Base-by-base conservation (phyloP, 768 basidiomycete genomes). In the Mycena alexandri region DNA sequence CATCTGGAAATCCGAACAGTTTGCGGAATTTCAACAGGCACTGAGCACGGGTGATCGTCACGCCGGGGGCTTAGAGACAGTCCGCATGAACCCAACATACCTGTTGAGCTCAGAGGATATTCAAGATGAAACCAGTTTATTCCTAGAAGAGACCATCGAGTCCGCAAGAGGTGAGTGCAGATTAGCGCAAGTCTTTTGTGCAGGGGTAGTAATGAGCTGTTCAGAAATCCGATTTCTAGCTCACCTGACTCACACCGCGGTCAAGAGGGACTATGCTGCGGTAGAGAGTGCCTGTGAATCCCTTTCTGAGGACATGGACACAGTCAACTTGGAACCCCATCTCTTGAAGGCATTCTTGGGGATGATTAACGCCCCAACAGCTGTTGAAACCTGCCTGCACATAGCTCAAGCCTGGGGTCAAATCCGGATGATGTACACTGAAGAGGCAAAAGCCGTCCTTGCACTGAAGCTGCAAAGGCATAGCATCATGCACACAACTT, bases 401-500 rank as follows among this genome's bases (percentile, higher is more conserved):
- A 60, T 60, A 22, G 36, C 59, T 1, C 34, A 38, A 8, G 59
- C 59, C 1, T 60, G 59, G 59, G 24, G 4, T 14, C 22, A 17
- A 10, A 51, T 60, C 16, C 11, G 42, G 14, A 16, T 2, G 17
- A 24, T 60, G 47, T 42, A 50, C 19, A 24, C 22, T 38, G 1
- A 38, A 5, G 48, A 60, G 22, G 59, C 55, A 8, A 42, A 50
- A 22, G 48, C 59, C 8, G 4, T 51, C 6, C 8, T 60, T 1
- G 7, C 5, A 2, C 22, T 60, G 10, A 60, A 61, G 41, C 50
- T 61, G 14, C 24, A 51, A 19, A 36, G 48, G 8, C 60, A 52
- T 3, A 53, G 51, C 51, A 53, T 61, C 5, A 61, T 61, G 61
- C 51, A 61, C 25, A 61, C 42, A 9, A 53, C 61, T 0, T 61